Evolutionary conservation across 257 asterid genomes (phyloP).

Genomic region (Gentiana straminea): DNA sequence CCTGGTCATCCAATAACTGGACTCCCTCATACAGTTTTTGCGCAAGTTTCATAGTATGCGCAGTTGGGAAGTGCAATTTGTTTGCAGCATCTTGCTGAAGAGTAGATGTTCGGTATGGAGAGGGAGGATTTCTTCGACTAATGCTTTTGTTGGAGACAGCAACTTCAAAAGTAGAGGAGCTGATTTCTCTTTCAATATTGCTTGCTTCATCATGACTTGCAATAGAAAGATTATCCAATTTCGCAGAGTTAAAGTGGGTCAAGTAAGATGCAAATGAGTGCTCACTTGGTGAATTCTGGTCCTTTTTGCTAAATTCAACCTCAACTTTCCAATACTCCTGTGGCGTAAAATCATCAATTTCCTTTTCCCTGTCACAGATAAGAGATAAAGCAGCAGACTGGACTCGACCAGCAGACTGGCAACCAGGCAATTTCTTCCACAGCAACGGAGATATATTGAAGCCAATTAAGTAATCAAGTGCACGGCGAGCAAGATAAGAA

Average conservation of each 20-base stretch:
- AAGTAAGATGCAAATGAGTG: conserved; percentile 38
- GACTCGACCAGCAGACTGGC: conserved; percentile 97
- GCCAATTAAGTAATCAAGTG: conserved; percentile 92
- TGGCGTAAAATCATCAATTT: conserved; percentile 58
- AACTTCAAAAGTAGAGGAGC: conserved; percentile 43
- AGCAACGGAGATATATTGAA: conserved; percentile 89
- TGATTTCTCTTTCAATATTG: conserved; percentile 42
- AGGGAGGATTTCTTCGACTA: conserved; percentile 53
- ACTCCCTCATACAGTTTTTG: conserved; percentile 91
- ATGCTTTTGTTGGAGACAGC: conserved; percentile 42
- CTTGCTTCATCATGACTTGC: conserved; percentile 49
- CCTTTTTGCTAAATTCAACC: conserved; percentile 35
- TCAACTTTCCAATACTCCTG: conserved; percentile 79
- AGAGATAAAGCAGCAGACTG: conserved; percentile 93
- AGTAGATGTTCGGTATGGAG: conserved; percentile 79
- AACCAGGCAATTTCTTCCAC: conserved; percentile 94
- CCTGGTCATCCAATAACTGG: conserved; percentile 52
- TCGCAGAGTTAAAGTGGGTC: conserved; percentile 46
- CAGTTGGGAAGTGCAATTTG: conserved; percentile 58
- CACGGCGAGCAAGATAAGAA: conserved; percentile 95
- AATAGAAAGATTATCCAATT: conserved; percentile 50
- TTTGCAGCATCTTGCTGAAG: conserved; percentile 98
- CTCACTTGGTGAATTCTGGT: conserved; percentile 18
- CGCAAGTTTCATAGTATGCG: conserved; percentile 78
- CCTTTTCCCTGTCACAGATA: conserved; percentile 81